Percentiles rank a stretch among this genome's conserved stretches.
phyloP scores from a whole-genome alignment of 495 filamentous ascomycete species.

The Penicillium verhagenii region DNA sequence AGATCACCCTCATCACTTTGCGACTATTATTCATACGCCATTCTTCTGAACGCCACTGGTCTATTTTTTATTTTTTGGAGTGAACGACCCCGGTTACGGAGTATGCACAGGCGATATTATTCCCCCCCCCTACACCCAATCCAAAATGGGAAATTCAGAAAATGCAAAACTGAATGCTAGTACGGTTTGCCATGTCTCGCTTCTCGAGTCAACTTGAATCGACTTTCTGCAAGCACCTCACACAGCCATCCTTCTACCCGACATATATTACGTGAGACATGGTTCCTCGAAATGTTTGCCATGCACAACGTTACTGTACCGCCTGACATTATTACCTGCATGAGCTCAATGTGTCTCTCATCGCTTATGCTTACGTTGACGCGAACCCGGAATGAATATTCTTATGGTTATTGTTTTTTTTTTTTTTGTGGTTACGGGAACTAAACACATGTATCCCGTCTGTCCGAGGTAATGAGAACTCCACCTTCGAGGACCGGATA shows the following conservation, averaged over 20 bases:
- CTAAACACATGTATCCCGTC: not conserved
- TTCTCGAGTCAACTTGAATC: no score
- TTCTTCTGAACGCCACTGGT: no score
- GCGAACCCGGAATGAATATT: not conserved
- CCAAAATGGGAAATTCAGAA: no score
- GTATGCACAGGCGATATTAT: not conserved
- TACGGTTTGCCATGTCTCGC: no score
- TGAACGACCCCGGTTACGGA: no score
- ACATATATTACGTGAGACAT: not conserved
- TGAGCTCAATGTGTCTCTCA: no score
- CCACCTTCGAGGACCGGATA: not conserved
- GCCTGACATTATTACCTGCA: no score
- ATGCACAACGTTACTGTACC: not conserved
- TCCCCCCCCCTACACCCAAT: no score
- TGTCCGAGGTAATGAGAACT: not conserved
- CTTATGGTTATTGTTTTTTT: not conserved
- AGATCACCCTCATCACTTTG: conserved; percentile 18
- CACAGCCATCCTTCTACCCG: not conserved
- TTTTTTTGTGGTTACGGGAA: not conserved
- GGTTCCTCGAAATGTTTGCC: not conserved
- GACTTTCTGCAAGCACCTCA: not conserved
- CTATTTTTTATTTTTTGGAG: no score
- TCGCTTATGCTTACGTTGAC: not conserved
- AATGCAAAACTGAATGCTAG: no score
- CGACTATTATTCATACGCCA: no score